A percentile compares a stretch with the other conserved stretches of the same genome.
phyloP scores from a whole-genome alignment of 2,329 filamentous ascomycete genomes.

The Ceratocystis eucalypticola region DNA sequence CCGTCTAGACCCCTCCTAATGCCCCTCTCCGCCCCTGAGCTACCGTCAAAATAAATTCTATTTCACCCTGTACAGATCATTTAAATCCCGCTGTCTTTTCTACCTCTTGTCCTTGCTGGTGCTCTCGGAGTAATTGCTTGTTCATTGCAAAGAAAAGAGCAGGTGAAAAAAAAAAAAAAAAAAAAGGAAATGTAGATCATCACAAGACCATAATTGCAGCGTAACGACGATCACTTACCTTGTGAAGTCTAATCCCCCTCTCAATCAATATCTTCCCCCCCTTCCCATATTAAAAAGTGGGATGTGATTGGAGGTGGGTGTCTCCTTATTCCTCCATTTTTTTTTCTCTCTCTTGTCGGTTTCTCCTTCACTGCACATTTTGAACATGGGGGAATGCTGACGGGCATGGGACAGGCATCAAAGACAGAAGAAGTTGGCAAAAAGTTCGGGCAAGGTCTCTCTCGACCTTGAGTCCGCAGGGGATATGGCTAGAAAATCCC shows the following conservation, averaged over 20 bases:
- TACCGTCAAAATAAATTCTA: neutral
- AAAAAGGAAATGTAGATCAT: neutral
- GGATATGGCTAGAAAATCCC: neutral
- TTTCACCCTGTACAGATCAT: neutral
- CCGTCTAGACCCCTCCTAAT: too few relatives aligned
- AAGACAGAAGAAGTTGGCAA: neutral
- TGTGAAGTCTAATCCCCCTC: neutral
- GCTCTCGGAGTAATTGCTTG: neutral
- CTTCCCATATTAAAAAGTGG: neutral
- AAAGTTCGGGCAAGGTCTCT: neutral
- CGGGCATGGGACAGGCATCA: neutral
- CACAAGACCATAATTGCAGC: neutral
- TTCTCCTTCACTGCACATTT: neutral
- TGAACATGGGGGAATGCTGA: neutral
- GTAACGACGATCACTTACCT: neutral
- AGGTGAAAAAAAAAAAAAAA: neutral
- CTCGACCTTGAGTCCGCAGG: neutral
- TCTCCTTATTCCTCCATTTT: neutral
- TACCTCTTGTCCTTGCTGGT: neutral
- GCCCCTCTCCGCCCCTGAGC: neutral
- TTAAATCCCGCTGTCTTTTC: slow-evolving; percentile 3
- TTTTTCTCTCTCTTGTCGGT: neutral
- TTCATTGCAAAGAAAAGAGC: neutral
- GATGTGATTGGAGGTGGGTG: neutral
- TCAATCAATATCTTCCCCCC: neutral